Evolutionary conservation across 2,329 filamentous ascomycete species (phyloP).

Genomic region (Colletotrichum tropicicola): DNA sequence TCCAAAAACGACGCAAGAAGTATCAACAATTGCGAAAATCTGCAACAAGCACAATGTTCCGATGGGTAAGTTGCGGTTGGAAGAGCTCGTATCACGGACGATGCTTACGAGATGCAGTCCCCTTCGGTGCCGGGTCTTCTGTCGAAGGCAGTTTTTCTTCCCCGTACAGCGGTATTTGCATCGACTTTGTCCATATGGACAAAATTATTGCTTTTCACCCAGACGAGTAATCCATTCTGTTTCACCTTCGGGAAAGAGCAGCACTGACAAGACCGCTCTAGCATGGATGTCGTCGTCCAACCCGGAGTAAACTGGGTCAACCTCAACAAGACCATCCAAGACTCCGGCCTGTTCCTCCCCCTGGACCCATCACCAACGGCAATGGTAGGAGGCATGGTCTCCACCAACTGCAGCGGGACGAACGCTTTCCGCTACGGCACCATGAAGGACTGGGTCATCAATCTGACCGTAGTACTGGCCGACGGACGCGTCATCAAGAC

Average conservation of each 20-base stretch:
- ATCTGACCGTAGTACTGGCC: conserved; percentile 75
- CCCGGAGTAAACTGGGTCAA: conserved; percentile 75
- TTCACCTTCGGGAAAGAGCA: neutral
- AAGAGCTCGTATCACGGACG: neutral
- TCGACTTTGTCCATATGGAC: conserved; percentile 77
- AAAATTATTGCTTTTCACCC: conserved; percentile 70
- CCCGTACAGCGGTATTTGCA: conserved; percentile 72
- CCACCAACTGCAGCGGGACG: conserved; percentile 72
- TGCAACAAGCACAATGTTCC: conserved; percentile 72
- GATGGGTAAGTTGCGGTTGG: conserved; percentile 54
- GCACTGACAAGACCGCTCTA: neutral
- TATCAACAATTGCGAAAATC: conserved; percentile 68
- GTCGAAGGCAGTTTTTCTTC: conserved; percentile 78
- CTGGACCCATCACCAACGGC: conserved; percentile 74
- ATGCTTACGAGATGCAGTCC: conserved; percentile 46
- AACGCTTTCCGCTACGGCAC: conserved; percentile 74
- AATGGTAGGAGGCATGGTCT: conserved; percentile 68
- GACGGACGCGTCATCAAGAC: conserved; percentile 76
- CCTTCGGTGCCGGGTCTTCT: conserved; percentile 78
- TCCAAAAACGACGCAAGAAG: conserved; percentile 70
- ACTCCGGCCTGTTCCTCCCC: conserved; percentile 73
- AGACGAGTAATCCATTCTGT: conserved; percentile 51
- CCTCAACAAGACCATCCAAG: conserved; percentile 70
- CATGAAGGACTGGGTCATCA: conserved; percentile 81
- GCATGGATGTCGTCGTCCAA: conserved; percentile 76